These are phyloP conservation scores for Ogataea ramenticola DNA, from an alignment of 805 yeast genomes.

Conservation along the genomic window DNA sequence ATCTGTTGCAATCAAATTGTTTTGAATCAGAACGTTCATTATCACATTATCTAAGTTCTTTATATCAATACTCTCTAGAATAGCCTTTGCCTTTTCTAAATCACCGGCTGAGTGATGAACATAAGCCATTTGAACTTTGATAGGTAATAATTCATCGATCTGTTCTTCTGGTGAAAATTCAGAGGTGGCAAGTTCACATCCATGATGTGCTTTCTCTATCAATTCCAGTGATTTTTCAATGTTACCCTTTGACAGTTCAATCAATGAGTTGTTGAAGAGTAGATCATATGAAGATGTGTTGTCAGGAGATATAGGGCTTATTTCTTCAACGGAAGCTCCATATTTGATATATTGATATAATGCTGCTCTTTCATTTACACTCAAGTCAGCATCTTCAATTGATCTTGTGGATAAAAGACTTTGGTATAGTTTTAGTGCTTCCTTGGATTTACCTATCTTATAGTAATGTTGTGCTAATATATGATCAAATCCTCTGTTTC, in stretches of 20 bases:
- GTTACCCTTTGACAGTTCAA: constrained; percentile 35
- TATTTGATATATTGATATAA: constrained; percentile 37
- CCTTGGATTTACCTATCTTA: constrained; percentile 36
- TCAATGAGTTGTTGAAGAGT: constrained; percentile 52
- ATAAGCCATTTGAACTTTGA: constrained; percentile 52
- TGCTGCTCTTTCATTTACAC: constrained; percentile 64
- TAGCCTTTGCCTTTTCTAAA: constrained; percentile 23
- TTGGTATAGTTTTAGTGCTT: constrained; percentile 41
- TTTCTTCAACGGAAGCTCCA: background rate
- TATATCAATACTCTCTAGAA: constrained; percentile 30
- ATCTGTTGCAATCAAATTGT: constrained; percentile 33
- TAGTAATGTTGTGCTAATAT: constrained; percentile 47
- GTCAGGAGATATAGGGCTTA: constrained; percentile 9
- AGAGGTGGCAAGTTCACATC: constrained; percentile 30
- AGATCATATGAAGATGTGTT: constrained; percentile 41
- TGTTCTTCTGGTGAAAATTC: constrained; percentile 41
- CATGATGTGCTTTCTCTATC: constrained; percentile 37
- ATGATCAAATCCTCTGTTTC: constrained; percentile 36
- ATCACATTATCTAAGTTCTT: constrained; percentile 30
- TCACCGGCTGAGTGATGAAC: constrained; percentile 35
- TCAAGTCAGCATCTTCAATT: constrained; percentile 43
- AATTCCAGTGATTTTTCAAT: constrained; percentile 31
- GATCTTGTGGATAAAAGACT: constrained; percentile 29
- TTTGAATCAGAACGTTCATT: constrained; percentile 34
- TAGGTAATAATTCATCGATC: constrained; percentile 49